Evolutionary conservation across 2,329 filamentous ascomycete species (phyloP), one percentile per base, ranked within the genome.

Genomic region (Dothideomycetes sp.): DNA sequence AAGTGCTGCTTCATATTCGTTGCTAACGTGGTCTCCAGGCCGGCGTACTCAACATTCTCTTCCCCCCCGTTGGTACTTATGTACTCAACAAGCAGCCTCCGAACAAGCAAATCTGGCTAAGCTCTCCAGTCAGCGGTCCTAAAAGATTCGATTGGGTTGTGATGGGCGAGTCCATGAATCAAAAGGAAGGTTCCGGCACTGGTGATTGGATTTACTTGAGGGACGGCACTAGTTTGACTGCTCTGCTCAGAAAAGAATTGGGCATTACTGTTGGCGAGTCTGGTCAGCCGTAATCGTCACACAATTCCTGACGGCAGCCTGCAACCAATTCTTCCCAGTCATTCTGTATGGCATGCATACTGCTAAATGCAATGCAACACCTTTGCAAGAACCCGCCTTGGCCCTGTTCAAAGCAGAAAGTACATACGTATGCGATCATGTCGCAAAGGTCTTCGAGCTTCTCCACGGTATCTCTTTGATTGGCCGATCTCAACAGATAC

Each of bases 31-130:
- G 15, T 13, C 31, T 11, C 22, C 53, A 95, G 88, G 76, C 85
- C 40, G 89, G 91, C 41, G 87, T 96, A 42, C 72, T 96, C 52
- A 87, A 80, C 48, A 70, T 96, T 54, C 71, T 67, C 5, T 76
- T 84, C 52, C 76, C 78, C 1, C 67, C 71, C 10, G 69, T 77
- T 36, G 87, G 88, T 47, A 89, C 78, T 20, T 98, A 93, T 59
- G 84, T 98, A 45, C 74, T 98, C 65, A 98, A 98, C 75, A 98
- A 98, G 64, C 91, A 98, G 63, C 91, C 91, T 0, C 87, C 89
- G 15, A 96, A 95, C 71, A 91, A 87, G 70, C 91, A 81, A 55
- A 94, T 98, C 57, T 98, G 91, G 91, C 77, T 96, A 32, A 91
- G 85, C 25, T 94, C 86, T 30, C 91, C 91, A 4, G 69, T 86